phyloP scores from a whole-genome alignment of 306 rosid species.

The Citrullus amarus region DNA sequence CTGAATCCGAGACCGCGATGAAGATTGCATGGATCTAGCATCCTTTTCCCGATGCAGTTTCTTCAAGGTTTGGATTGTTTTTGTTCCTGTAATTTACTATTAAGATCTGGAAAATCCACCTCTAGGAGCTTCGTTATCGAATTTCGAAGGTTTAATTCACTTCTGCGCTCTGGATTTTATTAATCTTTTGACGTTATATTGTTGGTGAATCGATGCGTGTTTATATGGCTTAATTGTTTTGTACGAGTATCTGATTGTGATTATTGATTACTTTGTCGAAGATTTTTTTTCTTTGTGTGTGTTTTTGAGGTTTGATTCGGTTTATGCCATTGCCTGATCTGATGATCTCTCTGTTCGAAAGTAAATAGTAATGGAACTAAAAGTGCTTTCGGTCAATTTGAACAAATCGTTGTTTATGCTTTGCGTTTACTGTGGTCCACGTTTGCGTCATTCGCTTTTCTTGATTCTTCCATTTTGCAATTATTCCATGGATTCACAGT shows the following conservation, averaged over 20 bases:
- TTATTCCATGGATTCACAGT: neutral
- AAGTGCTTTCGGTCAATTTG: neutral
- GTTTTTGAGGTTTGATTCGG: neutral
- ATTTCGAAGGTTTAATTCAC: neutral
- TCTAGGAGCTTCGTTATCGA: neutral
- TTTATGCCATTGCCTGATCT: neutral
- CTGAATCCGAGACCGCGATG: constrained; percentile 82
- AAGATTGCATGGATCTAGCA: constrained; percentile 24
- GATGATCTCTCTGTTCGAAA: neutral
- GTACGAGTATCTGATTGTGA: neutral
- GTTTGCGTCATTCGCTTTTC: neutral
- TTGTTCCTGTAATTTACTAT: neutral
- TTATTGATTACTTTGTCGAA: neutral
- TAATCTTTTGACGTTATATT: neutral
- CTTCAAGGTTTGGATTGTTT: constrained; percentile 24
- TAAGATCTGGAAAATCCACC: neutral
- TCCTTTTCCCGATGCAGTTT: neutral
- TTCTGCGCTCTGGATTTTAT: neutral
- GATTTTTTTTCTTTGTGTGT: neutral
- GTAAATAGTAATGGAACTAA: neutral
- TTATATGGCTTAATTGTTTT: neutral
- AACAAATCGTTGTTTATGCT: neutral
- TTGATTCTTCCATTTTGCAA: neutral
- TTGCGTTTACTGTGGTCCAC: neutral
- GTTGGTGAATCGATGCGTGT: neutral